Evolutionary conservation across 805 yeast genomes (phyloP).

Genomic region (Cyberlindnera samutprakarnensis): DNA sequence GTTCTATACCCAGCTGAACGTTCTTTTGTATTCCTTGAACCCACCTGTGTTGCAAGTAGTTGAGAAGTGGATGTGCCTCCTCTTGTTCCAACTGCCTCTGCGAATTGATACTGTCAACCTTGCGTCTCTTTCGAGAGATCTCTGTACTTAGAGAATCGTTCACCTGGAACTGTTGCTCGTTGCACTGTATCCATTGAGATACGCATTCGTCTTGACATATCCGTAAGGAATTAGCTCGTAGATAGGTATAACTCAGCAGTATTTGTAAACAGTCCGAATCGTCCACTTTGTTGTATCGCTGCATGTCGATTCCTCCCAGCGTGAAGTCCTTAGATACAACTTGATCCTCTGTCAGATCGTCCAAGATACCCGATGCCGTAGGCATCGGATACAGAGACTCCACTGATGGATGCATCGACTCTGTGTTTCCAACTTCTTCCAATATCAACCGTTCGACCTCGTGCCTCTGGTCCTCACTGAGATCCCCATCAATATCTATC

Average conservation of each 20-base stretch:
- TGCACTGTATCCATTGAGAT: slow-evolving; percentile 31
- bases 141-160: slow-evolving; percentile 22
- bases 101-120: slow-evolving; percentile 34
- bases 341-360: slow-evolving; percentile 7
- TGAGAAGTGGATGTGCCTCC: slow-evolving; percentile 36
- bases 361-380: slow-evolving; percentile 1
- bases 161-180: slow-evolving; percentile 25
- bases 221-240: slow-evolving; percentile 30
- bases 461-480: slow-evolving; percentile 29
- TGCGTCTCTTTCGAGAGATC: slow-evolving; percentile 31
- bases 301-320: slow-evolving; percentile 28
- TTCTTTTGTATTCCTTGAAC: slow-evolving; percentile 25
- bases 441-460: slow-evolving; percentile 29
- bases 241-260: slow-evolving; percentile 23
- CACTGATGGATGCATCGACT: slow-evolving; percentile 12
- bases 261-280: slow-evolving; percentile 18
- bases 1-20: slow-evolving; percentile 31
- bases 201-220: slow-evolving; percentile 27
- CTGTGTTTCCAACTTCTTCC: slow-evolving; percentile 6
- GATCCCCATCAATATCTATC: slow-evolving; percentile 28
- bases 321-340: slow-evolving; percentile 17
- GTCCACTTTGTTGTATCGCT: slow-evolving; percentile 24
- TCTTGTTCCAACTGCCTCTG: slow-evolving; percentile 37
- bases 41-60: slow-evolving; percentile 44
- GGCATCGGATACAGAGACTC: slow-evolving; percentile 18